Evolutionary conservation across 163 green algal genomes (phyloP), one percentile per base, ranked within the genome.

Genomic region (Coccomyxa subellipsoidea): DNA sequence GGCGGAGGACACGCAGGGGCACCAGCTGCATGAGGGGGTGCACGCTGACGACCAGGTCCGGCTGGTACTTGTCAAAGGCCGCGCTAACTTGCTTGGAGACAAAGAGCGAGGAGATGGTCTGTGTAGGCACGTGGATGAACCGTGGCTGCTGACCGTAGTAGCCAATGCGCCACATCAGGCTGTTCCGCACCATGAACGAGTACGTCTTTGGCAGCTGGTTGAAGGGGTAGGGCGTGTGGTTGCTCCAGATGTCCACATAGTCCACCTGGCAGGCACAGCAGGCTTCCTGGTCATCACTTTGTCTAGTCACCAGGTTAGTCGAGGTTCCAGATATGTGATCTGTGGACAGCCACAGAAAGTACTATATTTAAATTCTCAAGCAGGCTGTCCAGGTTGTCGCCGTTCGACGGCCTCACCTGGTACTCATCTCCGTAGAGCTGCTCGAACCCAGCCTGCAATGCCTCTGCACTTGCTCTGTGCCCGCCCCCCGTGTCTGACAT

Each of bases 401-500:
- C n/a, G n/a, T n/a, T n/a, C n/a, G n/a, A n/a, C n/a, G n/a, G n/a
- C n/a, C n/a, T 54, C 36, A 93, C 93, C 87, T 94, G 84, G 82
- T 93, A 97, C 69, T 94, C 89, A 35, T 93, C 83, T 0, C 93
- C 93, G 83, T 94, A 95, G 70, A 91, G 82, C 85, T 94, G 85
- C 81, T 94, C 73, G 81, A 96, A 96, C 0, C 90, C 94, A 27
- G 81, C 81, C 75, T 85, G 87, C 36, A 88, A 54, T 27, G 89
- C 90, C 82, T 99, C 91, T 21, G 96, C 96, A 76, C 91, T 97
- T 7, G 96, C 96, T 59, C 93, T 90, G 89, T 99, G 96, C 8
- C 96, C 96, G 25, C 96, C 96, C 10, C 96, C 96, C 0, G 96
- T 99, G 89, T 99, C 97, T 75, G 87, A 95, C 94, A 98, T 98